phyloP scores from a whole-genome alignment of 148 eudicot genomes.

The Arbutus unedo region DNA sequence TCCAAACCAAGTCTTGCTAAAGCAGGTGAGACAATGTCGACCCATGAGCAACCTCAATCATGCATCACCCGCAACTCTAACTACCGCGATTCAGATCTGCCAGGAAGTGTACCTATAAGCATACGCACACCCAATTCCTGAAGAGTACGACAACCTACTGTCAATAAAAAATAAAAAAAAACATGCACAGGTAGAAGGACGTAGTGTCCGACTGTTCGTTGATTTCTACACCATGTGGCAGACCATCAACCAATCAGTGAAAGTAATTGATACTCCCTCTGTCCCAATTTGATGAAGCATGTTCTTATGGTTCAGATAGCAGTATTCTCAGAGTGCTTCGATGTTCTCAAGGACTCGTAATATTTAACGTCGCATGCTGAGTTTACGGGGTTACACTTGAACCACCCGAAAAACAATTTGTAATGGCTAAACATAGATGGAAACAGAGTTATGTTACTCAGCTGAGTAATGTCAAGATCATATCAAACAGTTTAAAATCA shows the following conservation, averaged over 20 bases:
- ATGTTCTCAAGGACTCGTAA: too few species aligned
- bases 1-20: conserved; percentile 5
- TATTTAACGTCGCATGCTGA: too few species aligned
- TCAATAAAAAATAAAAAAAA: not conserved
- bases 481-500: not conserved
- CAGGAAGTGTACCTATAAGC: not conserved
- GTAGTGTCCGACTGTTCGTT: not conserved
- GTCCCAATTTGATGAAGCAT: not conserved
- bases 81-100: not conserved
- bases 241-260: not conserved
- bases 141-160: not conserved
- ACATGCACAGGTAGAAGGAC: not conserved
- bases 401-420: too few species aligned
- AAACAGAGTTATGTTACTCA: too few species aligned
- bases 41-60: not conserved
- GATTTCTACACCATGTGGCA: not conserved
- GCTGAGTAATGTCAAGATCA: not conserved
- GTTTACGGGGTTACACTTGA: too few species aligned
- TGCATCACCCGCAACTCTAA: not conserved
- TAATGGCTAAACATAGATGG: too few species aligned
- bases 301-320: too few species aligned
- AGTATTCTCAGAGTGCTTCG: too few species aligned
- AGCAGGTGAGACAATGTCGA: not conserved
- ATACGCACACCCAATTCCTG: not conserved
- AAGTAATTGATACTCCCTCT: not conserved